Percentiles rank a stretch among this genome's conserved stretches.
These are phyloP conservation scores for Melampsora larici-populina DNA, from an alignment of 1,284 basidiomycete genomes.

Conservation along the genomic window DNA sequence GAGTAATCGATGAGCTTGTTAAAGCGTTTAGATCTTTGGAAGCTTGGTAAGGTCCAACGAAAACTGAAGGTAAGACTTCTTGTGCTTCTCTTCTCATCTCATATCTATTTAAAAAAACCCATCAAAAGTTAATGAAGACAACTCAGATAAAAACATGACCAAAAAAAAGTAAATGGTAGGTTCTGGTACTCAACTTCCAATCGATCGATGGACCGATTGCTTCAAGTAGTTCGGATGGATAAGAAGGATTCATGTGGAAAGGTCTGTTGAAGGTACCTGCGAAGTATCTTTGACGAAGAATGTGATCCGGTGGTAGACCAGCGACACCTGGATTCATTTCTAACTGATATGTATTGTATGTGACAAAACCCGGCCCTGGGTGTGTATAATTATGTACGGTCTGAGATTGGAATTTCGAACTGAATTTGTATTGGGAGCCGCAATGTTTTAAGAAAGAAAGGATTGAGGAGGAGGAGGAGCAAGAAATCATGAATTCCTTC, in stretches of 20 bases:
- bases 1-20: slow-evolving; percentile 67
- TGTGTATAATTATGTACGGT: too few species aligned
- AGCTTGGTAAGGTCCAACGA: slow-evolving; percentile 81
- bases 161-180: neutral
- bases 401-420: too few species aligned
- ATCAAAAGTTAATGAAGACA: slow-evolving; percentile 5
- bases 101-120: slow-evolving; percentile 61
- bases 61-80: slow-evolving; percentile 77
- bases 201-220: slow-evolving; percentile 17
- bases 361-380: too few species aligned
- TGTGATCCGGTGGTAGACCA: too few species aligned
- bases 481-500: too few species aligned
- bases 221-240: slow-evolving; percentile 4
- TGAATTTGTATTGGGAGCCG: too few species aligned
- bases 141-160: neutral
- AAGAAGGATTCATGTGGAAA: neutral
- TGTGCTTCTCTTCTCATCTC: slow-evolving; percentile 93
- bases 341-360: too few species aligned
- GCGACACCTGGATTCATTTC: too few species aligned
- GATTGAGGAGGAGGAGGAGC: too few species aligned
- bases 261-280: too few species aligned
- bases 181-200: slow-evolving; percentile 17
- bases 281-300: too few species aligned
- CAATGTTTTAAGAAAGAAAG: too few species aligned
- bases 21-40: slow-evolving; percentile 73